Evolutionary conservation across 352 stramenopile genomes (phyloP).

Genomic region (Elongisporangium prolatum): DNA sequence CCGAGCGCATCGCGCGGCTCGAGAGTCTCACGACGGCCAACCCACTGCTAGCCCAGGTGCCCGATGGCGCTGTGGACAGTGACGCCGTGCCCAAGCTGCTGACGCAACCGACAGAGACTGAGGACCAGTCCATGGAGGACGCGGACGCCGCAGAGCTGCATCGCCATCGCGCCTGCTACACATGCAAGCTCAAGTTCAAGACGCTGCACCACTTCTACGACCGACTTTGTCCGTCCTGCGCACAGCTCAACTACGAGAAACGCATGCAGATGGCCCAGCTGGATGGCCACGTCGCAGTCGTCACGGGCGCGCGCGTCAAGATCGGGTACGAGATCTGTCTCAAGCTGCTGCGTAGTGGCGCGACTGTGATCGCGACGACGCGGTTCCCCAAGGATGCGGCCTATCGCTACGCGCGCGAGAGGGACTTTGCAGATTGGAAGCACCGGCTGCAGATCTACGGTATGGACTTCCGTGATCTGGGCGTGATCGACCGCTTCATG

Average conservation of each 20-base stretch:
- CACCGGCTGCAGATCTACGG: constrained; percentile 94
- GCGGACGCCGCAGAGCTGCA: constrained; percentile 47
- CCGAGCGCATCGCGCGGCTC: constrained; percentile 50
- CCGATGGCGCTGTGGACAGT: constrained; percentile 44
- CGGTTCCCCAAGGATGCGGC: constrained; percentile 93
- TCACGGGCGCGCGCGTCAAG: constrained; percentile 96
- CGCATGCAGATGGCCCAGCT: constrained; percentile 90
- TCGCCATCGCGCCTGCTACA: constrained; percentile 92
- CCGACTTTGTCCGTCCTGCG: constrained; percentile 93
- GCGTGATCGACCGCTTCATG: constrained; percentile 93
- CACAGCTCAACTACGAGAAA: constrained; percentile 93
- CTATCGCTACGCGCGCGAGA: constrained; percentile 84
- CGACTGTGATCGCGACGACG: constrained; percentile 93
- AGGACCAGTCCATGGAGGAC: constrained; percentile 10
- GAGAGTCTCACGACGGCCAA: constrained; percentile 49
- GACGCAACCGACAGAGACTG: neutral
- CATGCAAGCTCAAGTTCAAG: constrained; percentile 92
- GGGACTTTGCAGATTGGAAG: constrained; percentile 91
- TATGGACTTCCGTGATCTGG: constrained; percentile 96
- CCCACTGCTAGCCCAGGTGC: constrained; percentile 55
- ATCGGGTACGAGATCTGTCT: constrained; percentile 95
- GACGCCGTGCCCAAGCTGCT: constrained; percentile 13
- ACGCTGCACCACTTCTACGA: constrained; percentile 97
- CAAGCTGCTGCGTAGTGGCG: constrained; percentile 91
- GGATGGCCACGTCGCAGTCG: constrained; percentile 86